Base-by-base conservation (phyloP, 2,329 filamentous ascomycete species). In the Penicillium fuscoglaucum region DNA sequence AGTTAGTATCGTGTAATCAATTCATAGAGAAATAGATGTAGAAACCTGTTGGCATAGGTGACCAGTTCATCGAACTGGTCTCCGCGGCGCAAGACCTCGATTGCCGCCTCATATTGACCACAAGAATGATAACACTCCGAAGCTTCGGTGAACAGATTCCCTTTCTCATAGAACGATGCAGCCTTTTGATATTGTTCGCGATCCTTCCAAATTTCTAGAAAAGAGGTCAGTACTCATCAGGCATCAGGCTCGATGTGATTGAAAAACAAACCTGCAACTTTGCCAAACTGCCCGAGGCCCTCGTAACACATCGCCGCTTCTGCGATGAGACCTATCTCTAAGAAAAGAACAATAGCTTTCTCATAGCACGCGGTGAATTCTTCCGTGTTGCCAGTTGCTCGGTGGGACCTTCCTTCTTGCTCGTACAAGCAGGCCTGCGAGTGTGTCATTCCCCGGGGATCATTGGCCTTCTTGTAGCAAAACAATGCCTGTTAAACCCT, bases 1-100 rank as follows among this genome's bases (percentile, higher is more conserved):
- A 19, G 39, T 62, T n/a, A 60, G 12, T 40, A 39, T 48, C 0
- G 12, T n/a, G n/a, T n/a, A 24, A 13, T 28, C 6, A n/a, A 31
- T 13, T 6, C 5, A 17, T 12, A 28, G 17, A 37, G 13, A 6
- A n/a, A 21, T 37, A 9, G 4, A 2, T 24, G n/a, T 31, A 56
- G 39, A 43, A 59, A 61, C 48, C 45, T 48, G 33, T 50, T 48
- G 15, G 67, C 39, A 48, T 68, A 68, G 8, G 29, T 9, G 33
- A 69, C 61, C 1, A 69, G 28, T 15, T 63, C 52, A 48, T 68
- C 59, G 33, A 62, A 67, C 13, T 56, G 21, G 10, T 58, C 47
- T 2, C 63, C 66, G 33, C 58, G 45, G 7, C 61, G 62, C 40
- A 68, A 41, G 13, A 57, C 51, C 10, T 57, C 61, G 10, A 63